phyloP scores from a whole-genome alignment of 2,329 filamentous ascomycete genomes.

The Geosmithia putterillii region DNA sequence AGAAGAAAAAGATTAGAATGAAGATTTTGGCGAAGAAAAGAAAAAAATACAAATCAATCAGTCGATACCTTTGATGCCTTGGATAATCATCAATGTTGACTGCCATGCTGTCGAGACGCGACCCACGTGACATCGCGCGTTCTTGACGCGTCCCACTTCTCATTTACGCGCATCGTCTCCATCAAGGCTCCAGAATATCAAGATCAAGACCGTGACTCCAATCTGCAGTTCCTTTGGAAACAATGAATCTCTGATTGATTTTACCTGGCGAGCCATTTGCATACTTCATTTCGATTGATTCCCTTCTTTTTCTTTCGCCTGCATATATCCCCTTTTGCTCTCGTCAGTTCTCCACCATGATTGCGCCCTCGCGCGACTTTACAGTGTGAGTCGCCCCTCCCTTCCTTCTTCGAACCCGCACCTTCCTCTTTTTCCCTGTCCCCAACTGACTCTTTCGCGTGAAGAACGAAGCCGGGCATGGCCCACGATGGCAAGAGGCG shows the following conservation, averaged over 20 bases:
- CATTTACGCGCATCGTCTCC: not conserved
- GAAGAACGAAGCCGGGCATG: constrained; percentile 17
- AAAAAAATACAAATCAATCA: not conserved
- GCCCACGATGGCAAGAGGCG: constrained; percentile 12
- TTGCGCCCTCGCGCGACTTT: constrained; percentile 15
- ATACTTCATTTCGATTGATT: no score
- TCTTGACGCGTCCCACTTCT: not conserved
- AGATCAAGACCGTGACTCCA: not conserved
- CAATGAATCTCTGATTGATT: not conserved
- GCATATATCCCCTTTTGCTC: not conserved
- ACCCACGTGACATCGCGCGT: not conserved
- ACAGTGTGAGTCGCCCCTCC: constrained; percentile 9
- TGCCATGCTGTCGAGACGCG: not conserved
- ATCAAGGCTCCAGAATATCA: not conserved
- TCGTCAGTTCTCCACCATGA: constrained; percentile 5
- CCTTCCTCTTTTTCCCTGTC: no score
- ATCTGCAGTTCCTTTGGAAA: not conserved
- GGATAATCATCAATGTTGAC: not conserved
- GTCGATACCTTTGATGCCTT: no score
- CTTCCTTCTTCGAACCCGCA: not conserved
- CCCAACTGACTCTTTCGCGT: not conserved
- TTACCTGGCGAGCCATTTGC: not conserved
- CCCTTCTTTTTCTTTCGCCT: not conserved
- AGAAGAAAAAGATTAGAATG: constrained; percentile 1
- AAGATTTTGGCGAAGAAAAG: not conserved